A percentile compares a stretch with the other conserved stretches of the same genome.
Evolutionary conservation across 148 eudicot species (phyloP).

Genomic region (Salicornia ramosissima): DNA sequence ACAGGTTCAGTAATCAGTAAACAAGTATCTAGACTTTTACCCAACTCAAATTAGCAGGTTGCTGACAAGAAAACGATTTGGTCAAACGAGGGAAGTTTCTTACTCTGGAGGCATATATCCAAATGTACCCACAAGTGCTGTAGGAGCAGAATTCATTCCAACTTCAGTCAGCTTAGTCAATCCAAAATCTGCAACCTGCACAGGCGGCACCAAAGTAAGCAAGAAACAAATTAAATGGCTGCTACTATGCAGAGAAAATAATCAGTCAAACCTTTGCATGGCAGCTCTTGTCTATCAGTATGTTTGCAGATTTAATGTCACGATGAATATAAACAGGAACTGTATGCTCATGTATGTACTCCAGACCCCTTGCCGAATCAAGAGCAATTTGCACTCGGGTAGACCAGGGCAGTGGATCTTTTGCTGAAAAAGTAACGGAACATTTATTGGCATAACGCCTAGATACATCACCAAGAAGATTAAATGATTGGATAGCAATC

Average conservation of each 20-base stretch:
- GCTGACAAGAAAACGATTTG: not conserved
- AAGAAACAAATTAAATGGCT: conserved; percentile 1
- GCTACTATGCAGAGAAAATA: not conserved
- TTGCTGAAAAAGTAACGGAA: conserved; percentile 29
- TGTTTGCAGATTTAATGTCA: conserved; percentile 41
- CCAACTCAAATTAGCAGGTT: not conserved
- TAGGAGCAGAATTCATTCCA: conserved; percentile 42
- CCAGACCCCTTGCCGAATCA: conserved; percentile 45
- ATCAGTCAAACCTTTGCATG: conserved; percentile 37
- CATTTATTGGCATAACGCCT: not conserved
- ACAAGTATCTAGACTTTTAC: not conserved
- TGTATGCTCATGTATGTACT: conserved; percentile 48
- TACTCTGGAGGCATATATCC: conserved; percentile 58
- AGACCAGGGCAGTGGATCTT: conserved; percentile 44
- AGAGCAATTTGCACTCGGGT: conserved; percentile 42
- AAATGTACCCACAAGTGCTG: conserved; percentile 45
- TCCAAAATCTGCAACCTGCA: conserved; percentile 81
- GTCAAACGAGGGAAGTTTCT: conserved; percentile 29
- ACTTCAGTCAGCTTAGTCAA: conserved; percentile 63
- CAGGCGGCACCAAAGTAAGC: conserved; percentile 14
- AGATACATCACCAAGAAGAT: conserved; percentile 2
- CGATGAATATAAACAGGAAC: conserved; percentile 45
- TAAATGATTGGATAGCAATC: too few relatives aligned
- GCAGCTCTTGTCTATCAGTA: conserved; percentile 35
- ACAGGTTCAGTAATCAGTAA: not conserved